Evolutionary conservation across 495 filamentous ascomycete genomes (phyloP).

Genomic region (Aspergillus avenaceus): DNA sequence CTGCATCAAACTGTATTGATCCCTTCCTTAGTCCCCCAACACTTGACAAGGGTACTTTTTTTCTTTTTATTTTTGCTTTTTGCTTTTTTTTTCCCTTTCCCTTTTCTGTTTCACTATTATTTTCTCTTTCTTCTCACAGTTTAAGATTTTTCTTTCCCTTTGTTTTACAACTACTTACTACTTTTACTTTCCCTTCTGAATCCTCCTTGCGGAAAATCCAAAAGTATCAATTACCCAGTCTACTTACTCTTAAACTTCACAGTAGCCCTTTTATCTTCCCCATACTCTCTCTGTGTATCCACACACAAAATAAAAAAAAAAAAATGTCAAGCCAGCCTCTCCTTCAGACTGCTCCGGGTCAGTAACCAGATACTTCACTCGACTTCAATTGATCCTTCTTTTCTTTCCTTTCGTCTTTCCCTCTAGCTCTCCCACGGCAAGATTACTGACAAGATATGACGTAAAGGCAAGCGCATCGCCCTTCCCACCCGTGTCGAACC

Average conservation of each 20-base stretch:
- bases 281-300: background rate
- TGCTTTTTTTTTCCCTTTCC: background rate
- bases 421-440: no score
- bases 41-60: background rate
- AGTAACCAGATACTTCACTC: conserved; percentile 7
- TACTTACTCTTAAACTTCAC: no score
- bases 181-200: background rate
- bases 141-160: background rate
- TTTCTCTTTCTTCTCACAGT: background rate
- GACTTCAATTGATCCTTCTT: background rate
- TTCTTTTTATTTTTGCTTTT: background rate
- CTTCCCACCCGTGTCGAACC: conserved; percentile 97
- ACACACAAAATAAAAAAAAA: background rate
- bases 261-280: conserved; percentile 1
- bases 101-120: background rate
- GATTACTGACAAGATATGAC: background rate
- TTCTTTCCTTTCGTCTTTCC: conserved; percentile 1
- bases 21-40: background rate
- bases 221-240: background rate
- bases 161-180: background rate
- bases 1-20: background rate
- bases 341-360: conserved; percentile 76
- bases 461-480: conserved; percentile 89
- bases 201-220: background rate
- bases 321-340: conserved; percentile 94